Conservation (phyloP, 805 yeast species). For the Candida ovalis region DNA sequence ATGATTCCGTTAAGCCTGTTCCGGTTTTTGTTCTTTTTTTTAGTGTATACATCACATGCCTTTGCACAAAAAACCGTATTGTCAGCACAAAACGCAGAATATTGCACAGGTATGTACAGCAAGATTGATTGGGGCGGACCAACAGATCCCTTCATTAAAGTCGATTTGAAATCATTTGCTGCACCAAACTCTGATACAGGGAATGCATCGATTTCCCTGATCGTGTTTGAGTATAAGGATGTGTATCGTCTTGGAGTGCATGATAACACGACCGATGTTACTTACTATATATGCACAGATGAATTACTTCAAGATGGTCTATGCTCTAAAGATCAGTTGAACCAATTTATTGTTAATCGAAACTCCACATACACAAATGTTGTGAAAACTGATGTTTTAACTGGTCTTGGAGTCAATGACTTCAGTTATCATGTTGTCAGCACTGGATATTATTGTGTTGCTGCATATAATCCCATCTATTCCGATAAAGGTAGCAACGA, state of each 20-base stretch:
- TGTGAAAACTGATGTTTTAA: constrained; percentile 53
- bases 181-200: constrained; percentile 34
- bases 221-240: constrained; percentile 83
- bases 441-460: constrained; percentile 92
- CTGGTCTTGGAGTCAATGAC: constrained; percentile 55
- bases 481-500: constrained; percentile 24
- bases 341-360: constrained; percentile 57
- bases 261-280: constrained; percentile 36
- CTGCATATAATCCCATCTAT: constrained; percentile 51
- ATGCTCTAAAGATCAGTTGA: constrained; percentile 53
- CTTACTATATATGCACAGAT: constrained; percentile 73
- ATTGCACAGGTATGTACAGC: constrained; percentile 88
- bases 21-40: constrained; percentile 3
- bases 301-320: constrained; percentile 50
- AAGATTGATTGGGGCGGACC: constrained; percentile 85
- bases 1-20: constrained; percentile 1
- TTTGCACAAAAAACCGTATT: constrained; percentile 48
- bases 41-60: constrained; percentile 8
- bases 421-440: constrained; percentile 59
- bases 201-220: constrained; percentile 52
- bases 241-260: constrained; percentile 59
- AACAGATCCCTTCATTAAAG: constrained; percentile 56
- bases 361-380: constrained; percentile 42
- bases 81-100: constrained; percentile 51
- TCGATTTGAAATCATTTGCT: constrained; percentile 35